phyloP scores from a whole-genome alignment of 164 flowering plant genomes.

The Malania oleifera region DNA sequence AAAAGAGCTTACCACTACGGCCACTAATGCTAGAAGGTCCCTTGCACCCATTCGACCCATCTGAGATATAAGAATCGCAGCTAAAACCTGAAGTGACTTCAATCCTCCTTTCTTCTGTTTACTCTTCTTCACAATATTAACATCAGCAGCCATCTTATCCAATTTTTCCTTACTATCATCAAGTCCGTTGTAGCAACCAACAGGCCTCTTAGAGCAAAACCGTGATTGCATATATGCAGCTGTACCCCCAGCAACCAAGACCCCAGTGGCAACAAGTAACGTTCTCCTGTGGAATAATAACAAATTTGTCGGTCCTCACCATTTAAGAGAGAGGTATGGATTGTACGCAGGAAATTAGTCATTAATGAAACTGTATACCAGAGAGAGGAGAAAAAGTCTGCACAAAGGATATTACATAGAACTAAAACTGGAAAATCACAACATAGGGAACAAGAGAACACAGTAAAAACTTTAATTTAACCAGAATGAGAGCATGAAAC shows the following conservation, averaged over 20 bases:
- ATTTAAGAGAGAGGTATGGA: neutral
- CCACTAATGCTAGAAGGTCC: conserved; percentile 68
- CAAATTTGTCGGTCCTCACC: neutral
- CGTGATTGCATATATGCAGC: conserved; percentile 74
- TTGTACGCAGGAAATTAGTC: neutral
- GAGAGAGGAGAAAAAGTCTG: no score
- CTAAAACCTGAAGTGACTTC: conserved; percentile 72
- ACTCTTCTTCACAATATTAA: conserved; percentile 25
- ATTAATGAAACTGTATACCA: no score
- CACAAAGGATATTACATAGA: no score
- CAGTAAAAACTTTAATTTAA: no score
- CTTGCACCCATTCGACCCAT: conserved; percentile 71
- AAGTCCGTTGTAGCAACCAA: conserved; percentile 29
- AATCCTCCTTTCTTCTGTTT: conserved; percentile 57
- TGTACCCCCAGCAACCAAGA: conserved; percentile 81
- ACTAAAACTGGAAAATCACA: no score
- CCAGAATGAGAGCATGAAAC: no score
- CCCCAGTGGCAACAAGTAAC: conserved; percentile 67
- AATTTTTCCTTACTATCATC: conserved; percentile 23
- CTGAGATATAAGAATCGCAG: conserved; percentile 72
- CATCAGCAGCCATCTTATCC: conserved; percentile 22
- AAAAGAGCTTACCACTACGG: conserved; percentile 56
- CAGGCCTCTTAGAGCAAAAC: conserved; percentile 24
- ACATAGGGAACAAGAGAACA: no score
- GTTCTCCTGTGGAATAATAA: conserved; percentile 57